A percentile compares a stretch with the other conserved stretches of the same genome.
These are phyloP conservation scores for Laetiporus sulphureus DNA, from an alignment of 1,284 basidiomycete species.

Conservation along the genomic window DNA sequence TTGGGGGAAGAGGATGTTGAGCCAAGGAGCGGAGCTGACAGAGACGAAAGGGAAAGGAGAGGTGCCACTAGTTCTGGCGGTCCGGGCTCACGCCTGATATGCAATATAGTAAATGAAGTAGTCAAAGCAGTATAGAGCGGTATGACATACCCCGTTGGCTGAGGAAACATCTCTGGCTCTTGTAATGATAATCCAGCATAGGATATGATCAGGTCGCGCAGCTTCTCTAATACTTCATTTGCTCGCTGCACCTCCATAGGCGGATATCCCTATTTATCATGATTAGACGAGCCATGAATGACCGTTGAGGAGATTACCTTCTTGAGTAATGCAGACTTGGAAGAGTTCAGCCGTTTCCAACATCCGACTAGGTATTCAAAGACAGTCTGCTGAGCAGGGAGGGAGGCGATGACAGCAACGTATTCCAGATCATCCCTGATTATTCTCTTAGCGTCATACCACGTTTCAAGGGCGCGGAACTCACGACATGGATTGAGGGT, in stretches of 20 bases:
- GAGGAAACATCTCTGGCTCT: slow-evolving; percentile 92
- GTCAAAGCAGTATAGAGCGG: slow-evolving; percentile 6
- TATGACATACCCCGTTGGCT: slow-evolving; percentile 60
- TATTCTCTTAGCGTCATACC: too few relatives aligned
- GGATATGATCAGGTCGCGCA: slow-evolving; percentile 78
- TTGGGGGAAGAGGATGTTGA: slow-evolving; percentile 35
- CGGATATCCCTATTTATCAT: slow-evolving; percentile 43
- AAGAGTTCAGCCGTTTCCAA: slow-evolving; percentile 79
- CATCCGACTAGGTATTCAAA: slow-evolving; percentile 90
- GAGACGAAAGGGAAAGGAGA: slow-evolving; percentile 63
- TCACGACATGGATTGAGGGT: slow-evolving; percentile 69
- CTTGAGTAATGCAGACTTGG: slow-evolving; percentile 50
- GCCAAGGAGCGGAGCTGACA: slow-evolving; percentile 56
- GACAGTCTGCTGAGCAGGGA: slow-evolving; percentile 75
- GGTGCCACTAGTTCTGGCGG: slow-evolving; percentile 71
- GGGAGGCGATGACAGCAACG: slow-evolving; percentile 69
- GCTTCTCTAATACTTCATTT: slow-evolving; percentile 57
- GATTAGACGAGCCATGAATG: neutral
- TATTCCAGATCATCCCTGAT: slow-evolving; percentile 80
- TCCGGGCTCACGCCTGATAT: slow-evolving; percentile 58
- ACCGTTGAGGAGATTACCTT: slow-evolving; percentile 43
- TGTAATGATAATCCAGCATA: slow-evolving; percentile 89
- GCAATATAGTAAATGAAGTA: slow-evolving; percentile 7
- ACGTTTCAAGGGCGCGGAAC: slow-evolving; percentile 30
- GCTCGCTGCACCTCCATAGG: slow-evolving; percentile 61